Evolutionary conservation across 2,329 filamentous ascomycete species (phyloP), one percentile per base, ranked within the genome.

Genomic region (Alternaria solani): DNA sequence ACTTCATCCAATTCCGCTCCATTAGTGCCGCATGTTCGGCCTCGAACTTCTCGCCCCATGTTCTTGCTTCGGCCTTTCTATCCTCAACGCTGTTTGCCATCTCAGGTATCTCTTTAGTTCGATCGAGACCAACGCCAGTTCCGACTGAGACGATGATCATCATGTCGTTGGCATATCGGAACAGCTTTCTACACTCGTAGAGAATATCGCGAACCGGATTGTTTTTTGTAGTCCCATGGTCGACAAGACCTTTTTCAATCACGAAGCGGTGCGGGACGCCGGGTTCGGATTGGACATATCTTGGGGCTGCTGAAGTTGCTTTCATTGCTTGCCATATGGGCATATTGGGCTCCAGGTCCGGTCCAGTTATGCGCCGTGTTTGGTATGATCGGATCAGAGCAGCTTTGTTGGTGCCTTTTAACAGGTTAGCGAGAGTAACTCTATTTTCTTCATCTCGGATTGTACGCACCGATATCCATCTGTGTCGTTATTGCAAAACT

Each of bases 101-200:
- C 20, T 75, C 74, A 16, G 55, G 41, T 5, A 64, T 53, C 42
- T 75, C 71, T 5, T 57, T 59, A 7, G 46, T 51, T 8, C 58
- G 52, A 42, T 74, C 58, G 8, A 71, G 30, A 9, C 73, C 73
- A 7, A 51, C 41, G 18, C 74, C 74, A 2, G 69, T 67, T 5
- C 74, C 74, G 26, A 76, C 67, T 9, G 69, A 72, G 20, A 76
- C 63, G 23, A 76, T 67, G 51, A 76, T 65, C 68, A 74, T 71
- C 64, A 69, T 72, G 56, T 76, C 73, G 44, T 73, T 71, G 16
- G 65, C 62, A 55, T 75, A 75, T 43, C 67, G 66, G 47, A 70
- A 75, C 2, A 76, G 64, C 51, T 73, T 75, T 30, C 73, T 55
- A 43, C 71, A 73, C 59, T 76, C 74, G 61, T 67, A 76, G 14